Evolutionary conservation across 192 early-diverging fungal genomes (phyloP).

Genomic region (Podila verticillata): DNA sequence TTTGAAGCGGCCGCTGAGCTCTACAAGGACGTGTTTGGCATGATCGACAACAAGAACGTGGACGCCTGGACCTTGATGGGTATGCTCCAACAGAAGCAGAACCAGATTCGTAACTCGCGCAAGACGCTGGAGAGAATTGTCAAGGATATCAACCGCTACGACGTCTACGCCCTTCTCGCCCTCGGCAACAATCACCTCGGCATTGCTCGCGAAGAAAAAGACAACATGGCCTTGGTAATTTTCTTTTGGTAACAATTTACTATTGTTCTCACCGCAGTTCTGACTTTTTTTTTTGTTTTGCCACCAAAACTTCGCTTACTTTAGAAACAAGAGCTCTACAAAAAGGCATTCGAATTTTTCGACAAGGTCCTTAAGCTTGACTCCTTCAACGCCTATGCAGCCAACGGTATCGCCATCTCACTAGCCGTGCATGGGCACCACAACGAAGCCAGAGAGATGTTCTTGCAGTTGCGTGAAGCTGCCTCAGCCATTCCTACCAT

Average conservation of each 20-base stretch:
- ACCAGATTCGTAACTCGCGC: constrained; percentile 72
- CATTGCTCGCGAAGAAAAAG: constrained; percentile 66
- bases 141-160: constrained; percentile 78
- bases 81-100: constrained; percentile 66
- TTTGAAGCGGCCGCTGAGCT: constrained; percentile 67
- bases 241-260: not conserved
- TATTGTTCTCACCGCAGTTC: not conserved
- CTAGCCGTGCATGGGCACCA: constrained; percentile 67
- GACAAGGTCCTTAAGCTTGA: constrained; percentile 78
- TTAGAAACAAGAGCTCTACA: constrained; percentile 63
- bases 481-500: constrained; percentile 56
- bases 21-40: constrained; percentile 69
- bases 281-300: not conserved
- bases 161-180: constrained; percentile 80
- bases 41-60: constrained; percentile 66
- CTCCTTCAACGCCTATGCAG: constrained; percentile 75
- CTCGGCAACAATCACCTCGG: constrained; percentile 85
- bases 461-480: constrained; percentile 56
- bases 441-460: constrained; percentile 44
- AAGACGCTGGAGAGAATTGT: constrained; percentile 83
- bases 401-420: constrained; percentile 86
- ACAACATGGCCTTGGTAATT: constrained; percentile 39
- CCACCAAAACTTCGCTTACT: not conserved
- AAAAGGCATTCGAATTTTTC: constrained; percentile 84
- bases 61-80: constrained; percentile 81